These are phyloP conservation scores for Xylaria castorea DNA, from an alignment of 495 filamentous ascomycete genomes.

Conservation along the genomic window DNA sequence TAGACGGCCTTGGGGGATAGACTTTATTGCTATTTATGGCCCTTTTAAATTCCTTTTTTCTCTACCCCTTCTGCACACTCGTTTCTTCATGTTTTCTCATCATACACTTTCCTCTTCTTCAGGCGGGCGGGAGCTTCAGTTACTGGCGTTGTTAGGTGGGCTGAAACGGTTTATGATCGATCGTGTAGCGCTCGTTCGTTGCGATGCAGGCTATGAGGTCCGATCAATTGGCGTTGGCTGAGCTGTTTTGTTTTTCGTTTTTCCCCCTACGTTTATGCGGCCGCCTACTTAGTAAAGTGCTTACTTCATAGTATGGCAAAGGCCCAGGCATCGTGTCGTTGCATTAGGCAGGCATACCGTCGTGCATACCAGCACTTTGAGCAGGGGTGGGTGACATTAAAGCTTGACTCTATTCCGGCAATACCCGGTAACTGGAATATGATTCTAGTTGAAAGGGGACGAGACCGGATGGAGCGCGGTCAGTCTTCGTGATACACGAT, in stretches of 20 bases:
- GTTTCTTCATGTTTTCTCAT: not conserved
- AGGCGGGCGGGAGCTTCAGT: not conserved
- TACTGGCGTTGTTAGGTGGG: slow-evolving; percentile 4
- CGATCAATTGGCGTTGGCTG: slow-evolving; percentile 18
- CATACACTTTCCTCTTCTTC: not conserved
- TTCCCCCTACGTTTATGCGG: slow-evolving; percentile 19
- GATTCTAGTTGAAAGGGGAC: not conserved
- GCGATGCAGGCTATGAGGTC: not conserved
- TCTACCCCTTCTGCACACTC: not conserved
- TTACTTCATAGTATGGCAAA: not conserved
- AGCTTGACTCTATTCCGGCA: not conserved
- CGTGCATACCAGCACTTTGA: slow-evolving; percentile 12
- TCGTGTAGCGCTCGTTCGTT: not conserved
- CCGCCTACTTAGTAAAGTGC: not conserved
- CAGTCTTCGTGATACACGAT: not conserved
- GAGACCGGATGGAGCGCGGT: not conserved
- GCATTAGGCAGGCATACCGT: not conserved
- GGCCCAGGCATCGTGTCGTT: not conserved
- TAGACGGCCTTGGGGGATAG: slow-evolving; percentile 16
- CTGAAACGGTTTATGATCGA: slow-evolving; percentile 3
- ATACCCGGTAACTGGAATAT: not conserved
- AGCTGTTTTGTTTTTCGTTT: not conserved
- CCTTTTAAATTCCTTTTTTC: not conserved
- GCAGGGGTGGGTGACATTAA: not conserved
- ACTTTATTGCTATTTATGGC: not conserved